phyloP scores from a whole-genome alignment of 2,329 filamentous ascomycete species.

The Penicillium sp. region DNA sequence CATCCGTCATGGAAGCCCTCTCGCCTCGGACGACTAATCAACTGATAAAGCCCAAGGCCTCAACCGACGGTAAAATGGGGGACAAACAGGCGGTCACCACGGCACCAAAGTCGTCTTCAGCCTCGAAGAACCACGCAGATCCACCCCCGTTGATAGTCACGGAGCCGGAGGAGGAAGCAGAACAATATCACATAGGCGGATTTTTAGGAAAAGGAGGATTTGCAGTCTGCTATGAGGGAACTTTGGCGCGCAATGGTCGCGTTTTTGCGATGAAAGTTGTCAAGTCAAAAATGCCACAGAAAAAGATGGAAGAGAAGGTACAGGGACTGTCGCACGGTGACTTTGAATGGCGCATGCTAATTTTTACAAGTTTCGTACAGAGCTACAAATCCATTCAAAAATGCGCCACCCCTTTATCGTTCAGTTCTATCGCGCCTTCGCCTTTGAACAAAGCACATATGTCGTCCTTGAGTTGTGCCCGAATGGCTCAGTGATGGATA shows the following conservation, averaged over 20 bases:
- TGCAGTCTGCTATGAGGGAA: slow-evolving; percentile 53
- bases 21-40: slow-evolving; percentile 53
- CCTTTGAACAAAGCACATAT: slow-evolving; percentile 85
- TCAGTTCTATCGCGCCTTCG: slow-evolving; percentile 91
- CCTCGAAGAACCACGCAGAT: slow-evolving; percentile 47
- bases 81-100: slow-evolving; percentile 37
- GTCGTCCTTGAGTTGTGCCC: slow-evolving; percentile 92
- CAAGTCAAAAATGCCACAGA: slow-evolving; percentile 51
- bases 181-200: slow-evolving; percentile 48
- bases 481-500: slow-evolving; percentile 96
- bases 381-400: slow-evolving; percentile 97
- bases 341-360: slow-evolving; percentile 3
- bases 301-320: slow-evolving; percentile 56
- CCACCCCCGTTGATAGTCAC: slow-evolving; percentile 47
- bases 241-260: slow-evolving; percentile 44
- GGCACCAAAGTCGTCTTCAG: slow-evolving; percentile 34
- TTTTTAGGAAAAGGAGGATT: slow-evolving; percentile 55
- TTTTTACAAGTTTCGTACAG: slow-evolving; percentile 64
- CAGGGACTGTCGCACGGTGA: background rate
- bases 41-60: slow-evolving; percentile 44
- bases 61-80: slow-evolving; percentile 41
- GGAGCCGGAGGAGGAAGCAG: slow-evolving; percentile 48
- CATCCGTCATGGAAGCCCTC: slow-evolving; percentile 47
- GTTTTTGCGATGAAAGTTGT: slow-evolving; percentile 55
- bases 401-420: slow-evolving; percentile 96